A percentile compares a stretch with the other conserved stretches of the same genome.
phyloP scores from a whole-genome alignment of 345 rosid species.

The Salix udensis region DNA sequence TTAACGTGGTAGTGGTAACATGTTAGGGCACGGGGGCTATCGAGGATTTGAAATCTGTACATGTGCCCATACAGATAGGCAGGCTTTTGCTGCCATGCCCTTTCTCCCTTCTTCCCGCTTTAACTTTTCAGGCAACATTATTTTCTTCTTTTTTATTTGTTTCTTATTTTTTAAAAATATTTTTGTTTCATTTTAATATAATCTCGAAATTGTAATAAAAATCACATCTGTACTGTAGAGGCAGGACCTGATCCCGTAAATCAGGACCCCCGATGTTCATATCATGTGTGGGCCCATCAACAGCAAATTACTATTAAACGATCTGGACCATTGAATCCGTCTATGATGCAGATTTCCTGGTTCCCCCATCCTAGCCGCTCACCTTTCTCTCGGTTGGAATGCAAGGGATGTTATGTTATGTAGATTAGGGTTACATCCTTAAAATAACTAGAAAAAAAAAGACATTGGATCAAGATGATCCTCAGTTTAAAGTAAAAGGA shows the following conservation, averaged over 20 bases:
- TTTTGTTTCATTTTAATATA: too few species aligned
- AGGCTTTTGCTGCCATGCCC: slow-evolving; percentile 35
- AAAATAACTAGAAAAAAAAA: neutral
- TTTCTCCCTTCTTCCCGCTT: slow-evolving; percentile 29
- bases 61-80: slow-evolving; percentile 45
- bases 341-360: neutral
- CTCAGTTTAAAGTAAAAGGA: too few species aligned
- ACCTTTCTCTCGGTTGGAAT: neutral
- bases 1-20: neutral
- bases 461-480: too few species aligned
- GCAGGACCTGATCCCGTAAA: neutral
- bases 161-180: too few species aligned
- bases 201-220: neutral
- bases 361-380: neutral
- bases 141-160: too few species aligned
- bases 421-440: neutral
- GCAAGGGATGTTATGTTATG: neutral
- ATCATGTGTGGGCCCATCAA: slow-evolving; percentile 10
- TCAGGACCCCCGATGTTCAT: neutral
- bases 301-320: neutral
- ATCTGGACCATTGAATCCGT: slow-evolving; percentile 7
- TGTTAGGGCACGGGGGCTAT: neutral
- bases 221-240: neutral
- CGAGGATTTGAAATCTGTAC: slow-evolving; percentile 10
- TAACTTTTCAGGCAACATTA: slow-evolving; percentile 2